These are phyloP conservation scores for Linanthus parryae DNA, from an alignment of 148 eudicot species.

Conservation along the genomic window DNA sequence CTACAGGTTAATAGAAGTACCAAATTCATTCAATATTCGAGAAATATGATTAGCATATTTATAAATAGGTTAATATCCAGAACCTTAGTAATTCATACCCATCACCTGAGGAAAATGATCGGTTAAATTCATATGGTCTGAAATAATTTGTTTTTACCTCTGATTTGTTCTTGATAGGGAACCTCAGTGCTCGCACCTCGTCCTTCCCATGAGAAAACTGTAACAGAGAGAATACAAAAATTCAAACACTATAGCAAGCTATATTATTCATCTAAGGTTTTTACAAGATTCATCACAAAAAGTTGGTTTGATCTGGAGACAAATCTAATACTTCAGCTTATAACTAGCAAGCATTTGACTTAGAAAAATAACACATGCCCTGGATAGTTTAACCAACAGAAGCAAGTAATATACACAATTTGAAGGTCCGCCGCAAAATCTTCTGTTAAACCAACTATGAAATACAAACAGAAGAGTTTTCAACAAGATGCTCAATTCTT, in stretches of 20 bases:
- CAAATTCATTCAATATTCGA: background rate
- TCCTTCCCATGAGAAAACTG: conserved; percentile 60
- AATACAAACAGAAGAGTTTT: too few relatives aligned
- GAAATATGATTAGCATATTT: background rate
- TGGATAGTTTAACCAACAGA: background rate
- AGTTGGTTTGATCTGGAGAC: too few relatives aligned
- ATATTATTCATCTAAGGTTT: too few relatives aligned
- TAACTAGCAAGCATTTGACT: background rate
- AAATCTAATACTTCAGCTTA: background rate
- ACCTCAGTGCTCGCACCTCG: conserved; percentile 36
- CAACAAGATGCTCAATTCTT: too few relatives aligned
- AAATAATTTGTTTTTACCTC: conserved; percentile 32
- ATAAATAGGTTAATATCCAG: conserved; percentile 4
- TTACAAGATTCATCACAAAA: too few relatives aligned
- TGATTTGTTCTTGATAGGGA: conserved; percentile 22
- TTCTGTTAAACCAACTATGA: too few relatives aligned
- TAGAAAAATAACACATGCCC: background rate
- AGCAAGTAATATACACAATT: too few relatives aligned
- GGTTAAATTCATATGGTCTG: background rate
- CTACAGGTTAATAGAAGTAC: background rate
- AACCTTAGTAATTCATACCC: background rate
- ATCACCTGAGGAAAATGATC: background rate
- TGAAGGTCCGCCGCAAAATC: too few relatives aligned
- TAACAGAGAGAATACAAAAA: conserved; percentile 2
- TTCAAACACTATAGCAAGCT: too few relatives aligned